phyloP scores from a whole-genome alignment of 2,329 filamentous ascomycete genomes.

The Penicillium sp. region DNA sequence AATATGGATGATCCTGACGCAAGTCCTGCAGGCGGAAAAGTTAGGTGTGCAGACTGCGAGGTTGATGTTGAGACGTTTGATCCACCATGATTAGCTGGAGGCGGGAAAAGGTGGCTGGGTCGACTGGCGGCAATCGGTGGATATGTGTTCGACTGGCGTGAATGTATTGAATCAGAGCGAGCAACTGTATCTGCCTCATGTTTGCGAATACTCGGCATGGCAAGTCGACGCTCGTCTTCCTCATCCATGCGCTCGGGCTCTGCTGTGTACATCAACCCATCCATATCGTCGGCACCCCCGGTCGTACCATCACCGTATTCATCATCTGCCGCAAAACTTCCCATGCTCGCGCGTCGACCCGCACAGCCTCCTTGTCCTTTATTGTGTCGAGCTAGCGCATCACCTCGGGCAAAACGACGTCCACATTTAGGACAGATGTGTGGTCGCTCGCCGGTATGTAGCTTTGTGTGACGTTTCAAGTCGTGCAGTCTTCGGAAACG shows the following conservation, averaged over 20 bases:
- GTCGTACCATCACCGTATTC: constrained; percentile 55
- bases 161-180: constrained; percentile 52
- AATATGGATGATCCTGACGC: constrained; percentile 60
- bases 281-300: constrained; percentile 57
- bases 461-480: constrained; percentile 90
- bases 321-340: constrained; percentile 76
- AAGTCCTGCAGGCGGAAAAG: constrained; percentile 41
- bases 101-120: constrained; percentile 60
- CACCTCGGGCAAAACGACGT: constrained; percentile 88
- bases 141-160: constrained; percentile 72
- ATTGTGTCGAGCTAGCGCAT: constrained; percentile 90
- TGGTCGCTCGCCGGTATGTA: constrained; percentile 93
- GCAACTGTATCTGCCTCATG: constrained; percentile 61
- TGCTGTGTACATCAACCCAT: constrained; percentile 58
- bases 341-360: constrained; percentile 81
- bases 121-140: constrained; percentile 63
- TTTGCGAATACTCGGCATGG: constrained; percentile 70
- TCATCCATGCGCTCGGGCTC: constrained; percentile 52
- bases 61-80: constrained; percentile 58
- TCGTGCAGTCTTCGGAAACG: constrained; percentile 92
- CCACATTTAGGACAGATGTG: constrained; percentile 95
- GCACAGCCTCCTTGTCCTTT: constrained; percentile 96
- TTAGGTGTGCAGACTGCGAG: constrained; percentile 41
- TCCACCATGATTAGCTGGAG: constrained; percentile 57
- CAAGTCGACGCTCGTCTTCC: constrained; percentile 47